Base-by-base conservation (phyloP, 2,329 filamentous ascomycete genomes). In the Clonostachys sp. region DNA sequence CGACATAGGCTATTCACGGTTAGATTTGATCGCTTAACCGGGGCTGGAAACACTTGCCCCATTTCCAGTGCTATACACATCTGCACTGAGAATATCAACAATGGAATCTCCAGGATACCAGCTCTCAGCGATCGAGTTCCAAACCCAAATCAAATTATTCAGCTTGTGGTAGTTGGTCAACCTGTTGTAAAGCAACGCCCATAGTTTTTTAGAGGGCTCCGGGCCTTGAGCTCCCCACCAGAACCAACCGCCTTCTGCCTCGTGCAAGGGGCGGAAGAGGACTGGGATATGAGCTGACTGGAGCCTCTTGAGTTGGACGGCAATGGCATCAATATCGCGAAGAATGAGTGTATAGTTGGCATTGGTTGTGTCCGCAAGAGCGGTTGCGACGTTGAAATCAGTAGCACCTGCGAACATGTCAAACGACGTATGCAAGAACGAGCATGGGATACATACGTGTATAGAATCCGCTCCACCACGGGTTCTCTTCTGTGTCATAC, bases 191-290 rank as follows among this genome's bases (percentile, higher is more conserved):
- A 77, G 36, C 5, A 77, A 54, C 2, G 55, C 53, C 47, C 61
- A 76, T 5, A 77, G 60, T 53, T 72, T 60, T 59, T 74, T 75
- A 50, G 58, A 62, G 5, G 71, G 60, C 53, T 68, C 73, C 4
- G 73, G 60, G 0, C 72, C 72, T 51, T 72, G 63, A 1, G 72
- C 72, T 7, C 73, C 73, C 74, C 74, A 77, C 73, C 73, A 77
- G 61, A 77, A 77, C 74, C 73, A 77, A 0, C 47, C 62, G 3
- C 73, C 72, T 49, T 77, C 73, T 9, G 73, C 73, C 55, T 77
- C 74, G 56, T 77, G 74, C 33, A 77, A 57, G 5, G 73, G 73
- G 2, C 74, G 60, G 54, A 63, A 77, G 10, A 77, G 63, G 7
- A 77, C 63, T 2, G 74, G 70, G 2, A 75, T 64, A n/a, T 64